Evolutionary conservation across 2,329 filamentous ascomycete species (phyloP).

Genomic region (Penicillium glabrum): DNA sequence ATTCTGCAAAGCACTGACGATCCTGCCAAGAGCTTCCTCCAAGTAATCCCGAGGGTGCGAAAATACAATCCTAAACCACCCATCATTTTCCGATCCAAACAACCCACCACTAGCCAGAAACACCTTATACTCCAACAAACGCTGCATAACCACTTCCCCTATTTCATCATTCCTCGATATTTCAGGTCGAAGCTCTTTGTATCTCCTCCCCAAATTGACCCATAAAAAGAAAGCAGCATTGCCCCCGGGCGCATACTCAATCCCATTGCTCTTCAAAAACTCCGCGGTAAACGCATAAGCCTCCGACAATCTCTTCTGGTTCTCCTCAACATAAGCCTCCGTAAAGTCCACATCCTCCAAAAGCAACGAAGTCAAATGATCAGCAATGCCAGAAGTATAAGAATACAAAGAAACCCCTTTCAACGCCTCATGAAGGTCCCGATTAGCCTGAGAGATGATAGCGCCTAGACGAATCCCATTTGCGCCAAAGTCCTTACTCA

Average conservation of each 20-base stretch:
- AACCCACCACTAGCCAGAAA: constrained; percentile 36
- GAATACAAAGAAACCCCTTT: neutral
- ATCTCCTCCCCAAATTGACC: constrained; percentile 47
- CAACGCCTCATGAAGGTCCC: neutral
- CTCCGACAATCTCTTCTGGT: constrained; percentile 41
- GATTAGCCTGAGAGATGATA: constrained; percentile 42
- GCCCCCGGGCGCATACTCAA: constrained; percentile 48
- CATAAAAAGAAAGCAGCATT: constrained; percentile 62
- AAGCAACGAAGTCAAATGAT: constrained; percentile 38
- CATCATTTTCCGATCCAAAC: constrained; percentile 40
- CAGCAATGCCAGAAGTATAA: constrained; percentile 48
- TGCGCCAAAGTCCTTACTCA: constrained; percentile 56
- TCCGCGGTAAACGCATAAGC: constrained; percentile 41
- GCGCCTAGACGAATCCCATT: constrained; percentile 56
- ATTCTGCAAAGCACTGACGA: constrained; percentile 20
- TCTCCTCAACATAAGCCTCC: constrained; percentile 46
- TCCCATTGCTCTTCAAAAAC: constrained; percentile 42
- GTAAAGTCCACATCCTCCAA: constrained; percentile 48
- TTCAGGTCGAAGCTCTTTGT: constrained; percentile 22
- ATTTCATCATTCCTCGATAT: constrained; percentile 12
- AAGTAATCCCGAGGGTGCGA: constrained; percentile 33
- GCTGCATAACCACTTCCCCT: constrained; percentile 32
- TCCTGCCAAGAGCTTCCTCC: constrained; percentile 33
- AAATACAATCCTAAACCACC: constrained; percentile 47
- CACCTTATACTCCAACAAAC: constrained; percentile 37